Percentiles rank a stretch among this genome's conserved stretches.
These are phyloP conservation scores for Stachybotrys elegans DNA, from an alignment of 2,329 filamentous ascomycete genomes.

Conservation along the genomic window DNA sequence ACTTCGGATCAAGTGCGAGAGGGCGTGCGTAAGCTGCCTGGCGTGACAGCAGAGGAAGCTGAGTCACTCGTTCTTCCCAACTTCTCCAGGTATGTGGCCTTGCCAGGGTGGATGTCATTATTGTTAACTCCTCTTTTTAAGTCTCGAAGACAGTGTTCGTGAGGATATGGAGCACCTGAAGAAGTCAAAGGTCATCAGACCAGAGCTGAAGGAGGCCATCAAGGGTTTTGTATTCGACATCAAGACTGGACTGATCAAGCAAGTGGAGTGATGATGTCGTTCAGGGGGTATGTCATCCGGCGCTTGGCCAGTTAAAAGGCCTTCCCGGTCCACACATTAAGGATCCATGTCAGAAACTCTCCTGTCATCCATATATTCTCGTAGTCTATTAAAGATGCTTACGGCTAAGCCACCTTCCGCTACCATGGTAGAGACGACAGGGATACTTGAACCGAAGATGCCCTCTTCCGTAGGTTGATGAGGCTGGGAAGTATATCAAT, in stretches of 20 bases:
- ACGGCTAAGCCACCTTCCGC: no score
- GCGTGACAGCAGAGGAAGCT: background rate
- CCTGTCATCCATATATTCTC: no score
- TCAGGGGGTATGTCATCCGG: background rate
- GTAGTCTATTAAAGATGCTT: no score
- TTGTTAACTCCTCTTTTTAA: background rate
- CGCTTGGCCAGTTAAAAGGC: no score
- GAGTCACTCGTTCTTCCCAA: background rate
- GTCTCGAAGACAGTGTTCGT: background rate
- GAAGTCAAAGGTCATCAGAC: background rate
- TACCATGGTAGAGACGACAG: no score
- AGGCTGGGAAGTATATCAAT: no score
- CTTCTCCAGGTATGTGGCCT: background rate
- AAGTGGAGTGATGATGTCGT: background rate
- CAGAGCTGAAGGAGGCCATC: background rate
- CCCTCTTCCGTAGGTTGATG: no score
- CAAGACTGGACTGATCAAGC: background rate
- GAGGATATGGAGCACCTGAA: background rate
- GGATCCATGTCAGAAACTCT: no score
- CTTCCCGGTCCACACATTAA: no score
- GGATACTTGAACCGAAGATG: no score
- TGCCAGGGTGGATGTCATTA: background rate
- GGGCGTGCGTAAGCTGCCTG: background rate
- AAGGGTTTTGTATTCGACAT: background rate
- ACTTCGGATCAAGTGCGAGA: background rate